Base-by-base conservation (phyloP, 2,329 filamentous ascomycete genomes). In the Cladosporium sp. region DNA sequence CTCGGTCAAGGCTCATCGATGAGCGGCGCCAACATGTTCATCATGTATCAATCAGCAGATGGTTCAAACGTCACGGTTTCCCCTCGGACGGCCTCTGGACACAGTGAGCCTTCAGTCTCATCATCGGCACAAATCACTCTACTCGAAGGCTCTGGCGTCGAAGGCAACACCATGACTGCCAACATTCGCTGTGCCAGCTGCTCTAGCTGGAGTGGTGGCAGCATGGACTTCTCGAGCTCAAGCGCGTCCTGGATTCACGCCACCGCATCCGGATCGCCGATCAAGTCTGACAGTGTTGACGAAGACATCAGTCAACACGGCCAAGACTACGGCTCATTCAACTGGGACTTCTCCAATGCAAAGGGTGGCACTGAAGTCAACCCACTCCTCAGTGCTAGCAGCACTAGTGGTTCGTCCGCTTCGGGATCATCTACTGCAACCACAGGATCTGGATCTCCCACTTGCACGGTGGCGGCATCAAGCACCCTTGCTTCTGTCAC, bases 21-120 rank as follows among this genome's bases (percentile, higher is more conserved):
- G 84, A 63, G 69, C 15, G 79, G 78, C 20, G 70, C 83, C 5
- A 84, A 84, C 67, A 84, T 86, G 49, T 85, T 86, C 66, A 72
- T 85, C 43, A 74, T 84, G 5, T 86, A 86, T 64, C 76, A 80
- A n/a, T 76, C 78, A 25, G 72, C 76, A 39, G 71, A 71, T 38
- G 78, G 81, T 25, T 76, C 71, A 43, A 85, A 84, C 62, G 80
- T 86, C 14, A 86, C 84, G 0, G 63, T 86, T 8, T 85, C 83
- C 3, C 79, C 82, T 9, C 73, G 83, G 40, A 64, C 74, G 6
- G 77, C 77, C 8, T 72, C 65, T 12, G 80, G 80, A 6, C 67
- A 82, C 34, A 61, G 55, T 3, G 63, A 73, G 61, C 83, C 83
- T 2, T 61, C 67, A 15, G 68, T 75, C 56, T 76, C 80, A 61